Conservation (phyloP, 2,329 filamentous ascomycete species). For the Chaetomium strumarium region DNA sequence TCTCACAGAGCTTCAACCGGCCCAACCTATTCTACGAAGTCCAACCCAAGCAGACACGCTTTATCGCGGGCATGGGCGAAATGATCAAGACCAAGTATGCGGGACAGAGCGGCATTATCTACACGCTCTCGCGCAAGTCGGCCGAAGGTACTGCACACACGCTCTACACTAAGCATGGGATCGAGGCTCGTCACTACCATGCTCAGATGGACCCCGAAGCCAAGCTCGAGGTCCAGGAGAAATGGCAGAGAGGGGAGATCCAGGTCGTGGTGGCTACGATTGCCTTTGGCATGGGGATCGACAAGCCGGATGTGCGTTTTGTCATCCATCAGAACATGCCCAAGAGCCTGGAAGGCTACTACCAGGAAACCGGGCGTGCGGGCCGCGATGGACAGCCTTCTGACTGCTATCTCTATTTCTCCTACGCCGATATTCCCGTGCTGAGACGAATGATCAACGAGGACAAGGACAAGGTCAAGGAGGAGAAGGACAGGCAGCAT, state of each 20-base stretch:
- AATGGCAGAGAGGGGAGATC: slow-evolving; percentile 74
- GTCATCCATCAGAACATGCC: slow-evolving; percentile 91
- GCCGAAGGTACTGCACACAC: slow-evolving; percentile 74
- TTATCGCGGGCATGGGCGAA: slow-evolving; percentile 47
- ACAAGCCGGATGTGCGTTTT: slow-evolving; percentile 93
- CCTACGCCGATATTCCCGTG: slow-evolving; percentile 67
- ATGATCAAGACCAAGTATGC: slow-evolving; percentile 66
- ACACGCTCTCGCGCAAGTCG: slow-evolving; percentile 78
- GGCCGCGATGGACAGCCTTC: slow-evolving; percentile 85
- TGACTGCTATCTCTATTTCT: slow-evolving; percentile 85
- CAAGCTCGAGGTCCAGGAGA: slow-evolving; percentile 65
- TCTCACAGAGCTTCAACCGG: slow-evolving; percentile 94
- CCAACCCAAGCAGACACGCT: slow-evolving; percentile 59
- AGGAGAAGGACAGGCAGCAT: slow-evolving; percentile 79
- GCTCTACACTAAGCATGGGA: slow-evolving; percentile 53
- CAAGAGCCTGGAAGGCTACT: slow-evolving; percentile 95
- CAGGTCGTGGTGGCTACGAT: slow-evolving; percentile 97
- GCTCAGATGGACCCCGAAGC: slow-evolving; percentile 65
- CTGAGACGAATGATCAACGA: slow-evolving; percentile 77
- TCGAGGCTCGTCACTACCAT: slow-evolving; percentile 80
- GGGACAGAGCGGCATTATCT: slow-evolving; percentile 81
- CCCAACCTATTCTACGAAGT: slow-evolving; percentile 91
- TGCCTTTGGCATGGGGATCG: slow-evolving; percentile 99
- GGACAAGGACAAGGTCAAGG: slow-evolving; percentile 60
- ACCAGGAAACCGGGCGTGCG: slow-evolving; percentile 94